Percentiles rank a stretch among this genome's conserved stretches.
These are phyloP conservation scores for Mycena leptocephala DNA, from an alignment of 768 basidiomycete genomes.

Conservation along the genomic window DNA sequence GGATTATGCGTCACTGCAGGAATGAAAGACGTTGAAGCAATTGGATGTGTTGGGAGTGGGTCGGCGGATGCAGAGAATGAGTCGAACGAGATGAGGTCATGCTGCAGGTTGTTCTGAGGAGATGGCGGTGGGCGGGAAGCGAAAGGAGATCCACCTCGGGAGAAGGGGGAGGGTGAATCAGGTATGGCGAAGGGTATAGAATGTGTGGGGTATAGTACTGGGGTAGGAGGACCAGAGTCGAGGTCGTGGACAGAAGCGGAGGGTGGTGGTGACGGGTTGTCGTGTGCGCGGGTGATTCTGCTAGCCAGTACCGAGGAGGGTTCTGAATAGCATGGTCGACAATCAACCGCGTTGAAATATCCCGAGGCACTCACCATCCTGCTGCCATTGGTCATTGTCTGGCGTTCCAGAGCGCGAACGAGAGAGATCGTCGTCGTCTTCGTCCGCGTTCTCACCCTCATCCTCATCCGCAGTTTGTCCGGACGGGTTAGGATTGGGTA, in stretches of 20 bases:
- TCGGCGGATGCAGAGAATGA: slow-evolving; percentile 52
- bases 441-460: slow-evolving; percentile 43
- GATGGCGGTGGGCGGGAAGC: slow-evolving; percentile 5
- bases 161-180: slow-evolving; percentile 17
- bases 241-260: slow-evolving; percentile 17
- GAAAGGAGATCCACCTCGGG: slow-evolving; percentile 26
- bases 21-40: slow-evolving; percentile 31
- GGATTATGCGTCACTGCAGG: slow-evolving; percentile 28
- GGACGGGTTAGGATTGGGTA: slow-evolving; percentile 43
- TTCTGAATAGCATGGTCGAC: slow-evolving; percentile 57
- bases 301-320: slow-evolving; percentile 79
- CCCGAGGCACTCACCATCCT: slow-evolving; percentile 60
- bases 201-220: slow-evolving; percentile 12
- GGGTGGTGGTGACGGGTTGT: slow-evolving; percentile 84
- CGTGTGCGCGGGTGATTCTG: slow-evolving; percentile 77
- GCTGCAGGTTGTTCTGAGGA: slow-evolving; percentile 36
- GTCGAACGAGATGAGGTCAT: slow-evolving; percentile 60
- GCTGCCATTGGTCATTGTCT: slow-evolving; percentile 58
- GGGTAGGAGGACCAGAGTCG: slow-evolving; percentile 31
- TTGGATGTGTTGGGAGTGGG: slow-evolving; percentile 34
- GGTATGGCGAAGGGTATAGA: slow-evolving; percentile 30
- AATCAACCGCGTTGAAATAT: slow-evolving; percentile 15
- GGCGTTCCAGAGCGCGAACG: slow-evolving; percentile 64
- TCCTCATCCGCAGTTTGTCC: slow-evolving; percentile 45
- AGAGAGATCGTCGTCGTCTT: slow-evolving; percentile 47